Evolutionary conservation across 2,329 filamentous ascomycete species (phyloP).

Genomic region (Calycina marina): DNA sequence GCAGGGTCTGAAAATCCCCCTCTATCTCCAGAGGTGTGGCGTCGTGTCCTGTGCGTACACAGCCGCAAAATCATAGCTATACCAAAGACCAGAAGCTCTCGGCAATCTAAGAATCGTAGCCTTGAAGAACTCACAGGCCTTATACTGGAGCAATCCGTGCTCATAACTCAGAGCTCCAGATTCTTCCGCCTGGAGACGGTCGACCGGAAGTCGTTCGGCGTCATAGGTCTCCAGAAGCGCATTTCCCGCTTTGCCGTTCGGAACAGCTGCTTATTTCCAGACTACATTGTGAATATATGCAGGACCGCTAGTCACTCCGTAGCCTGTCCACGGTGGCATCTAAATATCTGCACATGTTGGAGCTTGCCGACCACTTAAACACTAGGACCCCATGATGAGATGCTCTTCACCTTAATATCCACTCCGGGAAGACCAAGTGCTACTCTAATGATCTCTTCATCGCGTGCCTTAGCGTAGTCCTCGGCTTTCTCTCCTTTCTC

Average conservation of each 20-base stretch:
- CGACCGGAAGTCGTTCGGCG: conserved; percentile 25
- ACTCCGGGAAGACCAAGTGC: conserved; percentile 21
- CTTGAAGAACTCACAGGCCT: neutral
- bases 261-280: conserved; percentile 27
- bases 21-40: neutral
- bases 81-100: neutral
- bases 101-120: neutral
- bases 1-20: neutral
- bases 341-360: conserved; percentile 23
- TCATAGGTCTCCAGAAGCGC: conserved; percentile 26
- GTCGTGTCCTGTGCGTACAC: neutral
- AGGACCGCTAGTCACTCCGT: conserved; percentile 26
- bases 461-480: conserved; percentile 13
- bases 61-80: neutral
- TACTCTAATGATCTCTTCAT: conserved; percentile 14
- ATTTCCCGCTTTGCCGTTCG: conserved; percentile 12
- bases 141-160: conserved; percentile 5
- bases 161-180: conserved; percentile 7
- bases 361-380: conserved; percentile 20
- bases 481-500: conserved; percentile 10
- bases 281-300: conserved; percentile 28
- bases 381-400: conserved; percentile 22
- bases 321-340: conserved; percentile 31
- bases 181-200: conserved; percentile 7
- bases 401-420: conserved; percentile 22